Conservation (phyloP, 2,329 filamentous ascomycete genomes). For the Aspergillus calidoustus region DNA sequence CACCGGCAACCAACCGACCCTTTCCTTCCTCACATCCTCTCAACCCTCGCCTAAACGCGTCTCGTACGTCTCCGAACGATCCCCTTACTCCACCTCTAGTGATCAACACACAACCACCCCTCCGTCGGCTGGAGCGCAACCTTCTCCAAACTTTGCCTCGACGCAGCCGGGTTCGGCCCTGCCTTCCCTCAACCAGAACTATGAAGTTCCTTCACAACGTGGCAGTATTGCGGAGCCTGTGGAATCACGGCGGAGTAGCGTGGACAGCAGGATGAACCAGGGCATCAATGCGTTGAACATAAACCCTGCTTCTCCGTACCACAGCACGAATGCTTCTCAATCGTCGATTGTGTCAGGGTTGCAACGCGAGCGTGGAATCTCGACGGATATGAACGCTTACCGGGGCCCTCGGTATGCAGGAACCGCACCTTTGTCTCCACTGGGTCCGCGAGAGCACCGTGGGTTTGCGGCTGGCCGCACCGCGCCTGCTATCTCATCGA, state of each 20-base stretch:
- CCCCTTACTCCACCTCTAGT: constrained; percentile 45
- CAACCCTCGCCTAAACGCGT: constrained; percentile 51
- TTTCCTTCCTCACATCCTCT: constrained; percentile 49
- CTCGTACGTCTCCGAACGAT: constrained; percentile 46
- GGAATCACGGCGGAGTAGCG: constrained; percentile 54
- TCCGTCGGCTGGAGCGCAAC: constrained; percentile 44
- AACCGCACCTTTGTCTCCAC: constrained; percentile 46
- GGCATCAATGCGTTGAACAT: constrained; percentile 54
- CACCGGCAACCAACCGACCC: constrained; percentile 48
- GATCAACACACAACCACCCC: constrained; percentile 41
- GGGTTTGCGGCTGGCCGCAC: constrained; percentile 51
- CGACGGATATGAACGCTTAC: constrained; percentile 43
- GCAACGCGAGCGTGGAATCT: constrained; percentile 49
- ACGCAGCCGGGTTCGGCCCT: constrained; percentile 51
- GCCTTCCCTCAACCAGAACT: constrained; percentile 64
- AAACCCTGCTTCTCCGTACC: constrained; percentile 53
- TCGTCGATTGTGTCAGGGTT: constrained; percentile 50
- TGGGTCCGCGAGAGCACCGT: constrained; percentile 48
- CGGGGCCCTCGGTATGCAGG: constrained; percentile 48
- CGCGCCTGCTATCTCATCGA: constrained; percentile 54
- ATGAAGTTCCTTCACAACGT: constrained; percentile 55
- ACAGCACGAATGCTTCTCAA: constrained; percentile 52
- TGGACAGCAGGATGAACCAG: constrained; percentile 56
- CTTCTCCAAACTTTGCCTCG: constrained; percentile 44
- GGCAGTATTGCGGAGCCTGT: constrained; percentile 46